Conservation (phyloP, 2,329 filamentous ascomycete species). For the Nemania sp. region DNA sequence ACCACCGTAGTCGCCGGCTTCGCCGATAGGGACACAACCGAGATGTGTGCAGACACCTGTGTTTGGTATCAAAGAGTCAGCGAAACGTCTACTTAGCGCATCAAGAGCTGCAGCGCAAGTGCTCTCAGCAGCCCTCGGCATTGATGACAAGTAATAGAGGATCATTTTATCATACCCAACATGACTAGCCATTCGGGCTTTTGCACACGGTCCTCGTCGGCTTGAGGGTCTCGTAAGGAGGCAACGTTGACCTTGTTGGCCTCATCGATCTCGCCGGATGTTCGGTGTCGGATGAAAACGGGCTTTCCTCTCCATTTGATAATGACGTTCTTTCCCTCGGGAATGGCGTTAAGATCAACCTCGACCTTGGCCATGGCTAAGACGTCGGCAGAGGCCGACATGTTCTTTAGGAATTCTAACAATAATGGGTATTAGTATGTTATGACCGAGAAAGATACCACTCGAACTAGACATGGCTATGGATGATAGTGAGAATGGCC, state of each 20-base stretch:
- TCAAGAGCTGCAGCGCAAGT: background rate
- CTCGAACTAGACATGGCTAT: too few relatives aligned
- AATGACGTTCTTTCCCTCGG: constrained; percentile 99
- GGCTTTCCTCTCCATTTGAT: constrained; percentile 99
- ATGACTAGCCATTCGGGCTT: constrained; percentile 99
- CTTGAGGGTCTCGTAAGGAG: constrained; percentile 85
- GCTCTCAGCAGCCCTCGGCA: background rate
- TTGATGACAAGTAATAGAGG: constrained; percentile 23
- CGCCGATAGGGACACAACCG: constrained; percentile 98
- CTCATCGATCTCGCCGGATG: constrained; percentile 87
- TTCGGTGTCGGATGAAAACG: constrained; percentile 99
- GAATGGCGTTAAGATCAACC: constrained; percentile 88
- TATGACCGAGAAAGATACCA: too few relatives aligned
- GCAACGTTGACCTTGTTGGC: constrained; percentile 86
- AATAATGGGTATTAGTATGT: constrained; percentile 28
- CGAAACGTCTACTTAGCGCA: background rate
- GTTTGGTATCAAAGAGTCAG: constrained; percentile 23
- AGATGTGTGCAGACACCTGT: constrained; percentile 97
- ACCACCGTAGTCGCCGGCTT: constrained; percentile 95
- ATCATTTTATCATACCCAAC: constrained; percentile 78
- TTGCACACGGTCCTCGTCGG: constrained; percentile 91
- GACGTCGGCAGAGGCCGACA: constrained; percentile 98
- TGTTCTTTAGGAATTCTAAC: constrained; percentile 98
- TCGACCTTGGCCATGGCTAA: constrained; percentile 99
- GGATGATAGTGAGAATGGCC: background rate